phyloP scores from a whole-genome alignment of 2,329 filamentous ascomycete species.

The Hypoxylon sp. region DNA sequence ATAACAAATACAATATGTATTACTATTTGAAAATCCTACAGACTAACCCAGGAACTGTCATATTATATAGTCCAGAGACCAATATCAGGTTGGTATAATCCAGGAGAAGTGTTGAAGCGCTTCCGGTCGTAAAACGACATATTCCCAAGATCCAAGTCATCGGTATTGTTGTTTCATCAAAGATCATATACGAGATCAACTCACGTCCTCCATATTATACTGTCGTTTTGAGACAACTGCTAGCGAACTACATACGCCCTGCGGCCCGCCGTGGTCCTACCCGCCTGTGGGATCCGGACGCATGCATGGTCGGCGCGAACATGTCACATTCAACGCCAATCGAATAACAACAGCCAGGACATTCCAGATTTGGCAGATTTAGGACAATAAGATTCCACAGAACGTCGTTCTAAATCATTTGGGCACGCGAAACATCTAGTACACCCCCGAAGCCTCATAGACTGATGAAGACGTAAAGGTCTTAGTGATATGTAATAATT shows the following conservation, averaged over 20 bases:
- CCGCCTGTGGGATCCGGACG: constrained; percentile 34
- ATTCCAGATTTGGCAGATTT: constrained; percentile 11
- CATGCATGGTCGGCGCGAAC: constrained; percentile 29
- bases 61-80: constrained; percentile 6
- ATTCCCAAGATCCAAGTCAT: constrained; percentile 22
- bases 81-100: constrained; percentile 1
- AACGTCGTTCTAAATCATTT: constrained; percentile 7
- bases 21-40: constrained; percentile 1
- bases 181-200: constrained; percentile 5
- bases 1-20: constrained; percentile 6
- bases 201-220: constrained; percentile 10
- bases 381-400: constrained; percentile 10
- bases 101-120: not conserved
- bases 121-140: constrained; percentile 4
- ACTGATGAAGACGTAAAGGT: constrained; percentile 5
- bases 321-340: constrained; percentile 16
- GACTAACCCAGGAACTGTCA: not conserved
- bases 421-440: constrained; percentile 7
- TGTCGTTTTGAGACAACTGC: constrained; percentile 20
- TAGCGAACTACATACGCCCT: constrained; percentile 10
- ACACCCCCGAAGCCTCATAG: not conserved
- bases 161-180: constrained; percentile 30
- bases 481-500: constrained; percentile 16
- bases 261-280: constrained; percentile 37
- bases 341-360: constrained; percentile 6